These are phyloP conservation scores for Phoenix roebelenii DNA, from an alignment of 176 grass and related monocot genomes.

Conservation along the genomic window DNA sequence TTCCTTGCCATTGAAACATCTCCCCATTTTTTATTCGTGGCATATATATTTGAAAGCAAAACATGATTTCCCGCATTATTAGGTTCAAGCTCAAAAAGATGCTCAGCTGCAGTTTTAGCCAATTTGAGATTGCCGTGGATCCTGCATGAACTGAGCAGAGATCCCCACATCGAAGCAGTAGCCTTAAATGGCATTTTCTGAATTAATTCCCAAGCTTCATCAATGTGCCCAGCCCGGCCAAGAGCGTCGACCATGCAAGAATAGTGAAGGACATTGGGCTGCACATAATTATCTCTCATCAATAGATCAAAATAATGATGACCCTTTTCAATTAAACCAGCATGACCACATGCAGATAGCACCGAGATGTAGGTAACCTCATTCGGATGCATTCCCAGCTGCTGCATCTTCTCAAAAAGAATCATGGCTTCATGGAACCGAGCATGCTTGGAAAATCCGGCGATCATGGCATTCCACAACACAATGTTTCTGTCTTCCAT, in stretches of 20 bases:
- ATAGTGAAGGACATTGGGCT: slow-evolving; percentile 67
- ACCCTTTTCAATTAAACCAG: slow-evolving; percentile 53
- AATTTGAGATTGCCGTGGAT: slow-evolving; percentile 30
- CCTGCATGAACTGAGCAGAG: slow-evolving; percentile 54
- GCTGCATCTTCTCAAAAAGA: slow-evolving; percentile 76
- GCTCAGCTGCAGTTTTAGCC: slow-evolving; percentile 41
- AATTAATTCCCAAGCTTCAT: slow-evolving; percentile 53
- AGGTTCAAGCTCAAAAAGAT: slow-evolving; percentile 65
- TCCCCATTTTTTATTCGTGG: slow-evolving; percentile 41
- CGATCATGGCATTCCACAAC: slow-evolving; percentile 61
- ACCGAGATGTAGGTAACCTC: slow-evolving; percentile 56
- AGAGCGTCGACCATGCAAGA: slow-evolving; percentile 68
- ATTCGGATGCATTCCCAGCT: slow-evolving; percentile 33
- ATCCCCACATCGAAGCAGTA: slow-evolving; percentile 39
- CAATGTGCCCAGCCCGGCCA: slow-evolving; percentile 38
- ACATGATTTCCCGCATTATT: slow-evolving; percentile 52
- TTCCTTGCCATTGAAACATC: slow-evolving; percentile 40
- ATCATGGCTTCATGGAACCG: slow-evolving; percentile 47
- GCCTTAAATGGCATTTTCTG: slow-evolving; percentile 18
- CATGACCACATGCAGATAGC: slow-evolving; percentile 39
- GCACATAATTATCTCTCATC: slow-evolving; percentile 32
- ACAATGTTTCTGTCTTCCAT: slow-evolving; percentile 40
- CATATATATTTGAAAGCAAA: slow-evolving; percentile 67
- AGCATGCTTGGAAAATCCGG: slow-evolving; percentile 53
- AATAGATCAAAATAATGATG: slow-evolving; percentile 38